These are phyloP conservation scores for Exsudoporus frostii DNA, from an alignment of 768 basidiomycete genomes.

Conservation along the genomic window DNA sequence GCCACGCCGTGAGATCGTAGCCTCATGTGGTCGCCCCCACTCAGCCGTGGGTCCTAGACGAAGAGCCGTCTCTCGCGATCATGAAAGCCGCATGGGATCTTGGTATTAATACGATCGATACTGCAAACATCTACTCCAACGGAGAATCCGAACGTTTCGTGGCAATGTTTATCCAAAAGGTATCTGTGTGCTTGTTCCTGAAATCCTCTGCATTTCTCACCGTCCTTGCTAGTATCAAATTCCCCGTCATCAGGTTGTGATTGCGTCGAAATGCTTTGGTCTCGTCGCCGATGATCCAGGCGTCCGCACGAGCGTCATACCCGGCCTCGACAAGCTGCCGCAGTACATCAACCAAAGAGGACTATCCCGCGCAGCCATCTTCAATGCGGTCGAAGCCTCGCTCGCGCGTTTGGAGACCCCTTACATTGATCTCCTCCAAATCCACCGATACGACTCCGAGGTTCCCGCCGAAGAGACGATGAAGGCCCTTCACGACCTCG, in stretches of 20 bases:
- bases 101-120: constrained; percentile 39
- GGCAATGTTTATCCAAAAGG: not conserved
- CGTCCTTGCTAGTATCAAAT: constrained; percentile 20
- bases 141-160: not conserved
- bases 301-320: not conserved
- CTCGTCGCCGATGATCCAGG: constrained; percentile 11
- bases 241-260: constrained; percentile 28
- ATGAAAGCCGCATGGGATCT: constrained; percentile 38
- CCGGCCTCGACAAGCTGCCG: constrained; percentile 11
- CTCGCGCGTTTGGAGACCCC: constrained; percentile 33
- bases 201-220: not conserved
- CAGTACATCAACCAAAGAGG: constrained; percentile 34
- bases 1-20: not conserved
- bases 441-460: constrained; percentile 39
- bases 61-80: constrained; percentile 29
- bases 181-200: not conserved
- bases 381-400: constrained; percentile 35
- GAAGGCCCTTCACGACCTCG: constrained; percentile 48
- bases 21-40: not conserved
- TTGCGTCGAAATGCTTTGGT: constrained; percentile 26
- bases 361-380: constrained; percentile 35
- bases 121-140: constrained; percentile 24
- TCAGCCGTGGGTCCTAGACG: constrained; percentile 26
- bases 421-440: constrained; percentile 42
- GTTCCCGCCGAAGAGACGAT: constrained; percentile 44